Base-by-base conservation (phyloP, 805 yeast genomes). In the Starmera pachycereana region DNA sequence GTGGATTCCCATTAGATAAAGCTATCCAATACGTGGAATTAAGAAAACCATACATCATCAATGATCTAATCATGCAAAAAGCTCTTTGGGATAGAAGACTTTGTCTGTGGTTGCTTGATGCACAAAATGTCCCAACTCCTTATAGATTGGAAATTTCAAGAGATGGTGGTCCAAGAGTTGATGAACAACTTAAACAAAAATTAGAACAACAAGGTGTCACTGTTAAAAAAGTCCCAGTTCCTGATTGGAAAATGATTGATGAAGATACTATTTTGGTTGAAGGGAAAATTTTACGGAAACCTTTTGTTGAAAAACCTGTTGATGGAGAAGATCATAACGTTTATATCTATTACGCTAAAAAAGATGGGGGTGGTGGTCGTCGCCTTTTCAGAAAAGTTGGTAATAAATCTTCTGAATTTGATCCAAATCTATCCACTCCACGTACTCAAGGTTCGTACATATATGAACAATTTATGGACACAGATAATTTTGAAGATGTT, bases 291-390 rank as follows among this genome's bases (percentile, higher is more conserved):
- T 65, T 92, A 65, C 69, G 68, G 33, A 92, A 92, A 57, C 99
- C 99, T 7, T 92, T 79, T 68, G 98, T 92, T 29, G 99, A 92
- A 60, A 92, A 92, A 51, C 99, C 99, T 1, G 97, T 89, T 4
- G 96, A 92, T 60, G 99, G 99, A 40, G 99, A 92, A 62, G 96
- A 92, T 61, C 99, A 92, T 62, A 92, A 92, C 56, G 90, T 92
- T 36, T 85, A 82, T 59, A 89, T 92, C 32, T 92, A 92, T 62
- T 92, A 90, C 58, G 82, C 89, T 30, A 73, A 75, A 42, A 74
- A 81, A 43, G 82, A 83, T 39, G 99, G 99, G 36, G 99, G 99
- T 42, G 99, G 99, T 48, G 99, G 99, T 25, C 72, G 99, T 45
- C 71, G 94, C 38, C 66, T 92, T 45, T 92, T 92, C 66, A 72